Evolutionary conservation across 2,329 filamentous ascomycete species (phyloP).

Genomic region (Fusarium sp.): DNA sequence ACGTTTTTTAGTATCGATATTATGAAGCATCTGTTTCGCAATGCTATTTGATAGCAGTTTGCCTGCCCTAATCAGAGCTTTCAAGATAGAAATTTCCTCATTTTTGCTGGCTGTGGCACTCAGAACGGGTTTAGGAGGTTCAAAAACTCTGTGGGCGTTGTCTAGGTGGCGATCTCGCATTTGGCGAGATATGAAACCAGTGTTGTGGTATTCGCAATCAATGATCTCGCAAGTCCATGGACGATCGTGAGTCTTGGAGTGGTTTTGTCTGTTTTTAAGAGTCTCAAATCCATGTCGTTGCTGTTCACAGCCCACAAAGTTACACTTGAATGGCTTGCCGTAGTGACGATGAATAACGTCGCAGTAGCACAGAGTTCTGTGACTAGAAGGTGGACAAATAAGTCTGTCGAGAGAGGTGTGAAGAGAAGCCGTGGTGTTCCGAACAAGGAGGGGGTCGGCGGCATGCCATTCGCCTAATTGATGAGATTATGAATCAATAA

Average conservation of each 20-base stretch:
- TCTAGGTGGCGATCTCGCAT: not conserved
- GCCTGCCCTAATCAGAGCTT: not conserved
- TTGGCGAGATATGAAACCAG: not conserved
- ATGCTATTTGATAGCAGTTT: not conserved
- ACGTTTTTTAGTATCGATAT: rapidly evolving
- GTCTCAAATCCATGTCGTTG: not conserved
- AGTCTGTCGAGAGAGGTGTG: not conserved
- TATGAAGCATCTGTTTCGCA: not conserved
- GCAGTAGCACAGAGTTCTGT: not conserved
- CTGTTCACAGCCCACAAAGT: not conserved
- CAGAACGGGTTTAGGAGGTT: rapidly evolving
- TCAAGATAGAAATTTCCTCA: not conserved
- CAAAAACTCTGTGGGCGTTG: not conserved
- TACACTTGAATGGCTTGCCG: not conserved
- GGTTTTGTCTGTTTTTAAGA: not conserved
- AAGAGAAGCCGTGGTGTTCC: not conserved
- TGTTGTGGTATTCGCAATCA: not conserved
- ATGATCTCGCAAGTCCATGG: not conserved
- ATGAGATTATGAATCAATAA: not conserved
- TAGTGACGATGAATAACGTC: not conserved
- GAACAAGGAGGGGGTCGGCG: not conserved
- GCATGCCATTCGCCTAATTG: not conserved
- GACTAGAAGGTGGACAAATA: not conserved
- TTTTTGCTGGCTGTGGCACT: not conserved
- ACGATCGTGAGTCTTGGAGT: not conserved